These are phyloP conservation scores for Triticum aestivum DNA, from an alignment of 176 grass and related monocot species.

Conservation along the genomic window IWGSC_CS_RefSeq_v2.1 NC_057813.1:3277393-3277892, in stretches of 20 bases:
- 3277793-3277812: constrained; percentile 75
- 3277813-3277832: constrained; percentile 66
- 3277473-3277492: not conserved
- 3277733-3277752: constrained; percentile 41
- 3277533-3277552: constrained; percentile 95
- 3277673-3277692: not conserved
- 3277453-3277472: not conserved
- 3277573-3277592: constrained; percentile 96
- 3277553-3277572: constrained; percentile 96
- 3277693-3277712: not conserved
- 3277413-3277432: constrained; percentile 8
- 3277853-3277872: not conserved
- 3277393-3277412: not conserved
- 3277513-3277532: constrained; percentile 37
- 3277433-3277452: not conserved
- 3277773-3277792: constrained; percentile 92
- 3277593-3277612: constrained; percentile 98
- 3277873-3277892: not conserved
- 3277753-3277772: constrained; percentile 96
- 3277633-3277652: constrained; percentile 98
- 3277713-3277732: constrained; percentile 17
- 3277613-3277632: constrained; percentile 97
- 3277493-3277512: constrained; percentile 2
- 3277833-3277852: constrained; percentile 11
- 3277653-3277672: constrained; percentile 87